Evolutionary conservation across 78 protist genomes (phyloP).

Genomic region (Dictyostelium intermedium): DNA sequence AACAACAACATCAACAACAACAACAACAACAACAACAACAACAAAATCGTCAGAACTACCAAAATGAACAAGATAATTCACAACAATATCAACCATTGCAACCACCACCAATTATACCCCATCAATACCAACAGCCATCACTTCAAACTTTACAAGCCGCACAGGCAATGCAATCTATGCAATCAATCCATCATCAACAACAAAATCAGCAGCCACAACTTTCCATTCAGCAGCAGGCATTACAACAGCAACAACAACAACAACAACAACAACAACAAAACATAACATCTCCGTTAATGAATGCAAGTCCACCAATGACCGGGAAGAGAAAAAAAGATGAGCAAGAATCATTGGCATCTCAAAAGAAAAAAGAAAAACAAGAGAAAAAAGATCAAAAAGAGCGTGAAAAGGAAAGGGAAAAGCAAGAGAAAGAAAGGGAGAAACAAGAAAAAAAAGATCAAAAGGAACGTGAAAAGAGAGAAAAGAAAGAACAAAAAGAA

Average conservation of each 20-base stretch:
- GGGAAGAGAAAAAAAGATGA: not conserved
- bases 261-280: not conserved
- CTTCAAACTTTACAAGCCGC: not conserved
- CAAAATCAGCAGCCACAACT: not conserved
- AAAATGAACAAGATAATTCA: not conserved
- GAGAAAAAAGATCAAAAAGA: conserved; percentile 22
- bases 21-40: not conserved
- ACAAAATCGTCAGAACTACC: not conserved
- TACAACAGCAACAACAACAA: conserved; percentile 2
- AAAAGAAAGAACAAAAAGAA: conserved; percentile 66
- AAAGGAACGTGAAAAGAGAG: conserved; percentile 37
- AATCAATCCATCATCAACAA: not conserved
- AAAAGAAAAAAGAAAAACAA: conserved; percentile 14
- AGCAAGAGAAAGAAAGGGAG: not conserved
- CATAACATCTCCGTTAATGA: not conserved
- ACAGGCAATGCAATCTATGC: not conserved
- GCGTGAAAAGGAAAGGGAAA: conserved; percentile 26
- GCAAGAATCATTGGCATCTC: not conserved
- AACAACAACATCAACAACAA: not conserved
- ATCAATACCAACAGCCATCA: not conserved
- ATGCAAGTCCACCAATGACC: not conserved
- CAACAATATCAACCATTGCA: conserved; percentile 4
- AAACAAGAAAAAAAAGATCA: conserved; percentile 35
- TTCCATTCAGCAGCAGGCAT: not conserved
- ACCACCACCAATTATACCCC: not conserved